Conservation (phyloP, 2,329 filamentous ascomycete genomes). For the Diaporthe velutina region DNA sequence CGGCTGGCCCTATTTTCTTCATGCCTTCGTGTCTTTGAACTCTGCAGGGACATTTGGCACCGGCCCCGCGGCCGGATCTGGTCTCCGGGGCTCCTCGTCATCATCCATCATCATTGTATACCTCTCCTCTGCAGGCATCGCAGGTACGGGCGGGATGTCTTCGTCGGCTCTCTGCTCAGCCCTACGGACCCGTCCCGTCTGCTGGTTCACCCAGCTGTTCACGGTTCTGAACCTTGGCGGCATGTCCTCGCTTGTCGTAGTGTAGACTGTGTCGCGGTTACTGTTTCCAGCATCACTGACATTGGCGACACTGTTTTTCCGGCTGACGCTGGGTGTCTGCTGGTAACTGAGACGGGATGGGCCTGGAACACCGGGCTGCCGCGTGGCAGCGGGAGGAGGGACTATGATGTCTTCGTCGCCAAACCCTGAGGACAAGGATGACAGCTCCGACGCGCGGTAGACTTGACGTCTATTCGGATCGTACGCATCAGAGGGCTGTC, state of each 20-base stretch:
- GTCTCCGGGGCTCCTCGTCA: constrained; percentile 60
- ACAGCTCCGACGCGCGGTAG: constrained; percentile 63
- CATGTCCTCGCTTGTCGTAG: constrained; percentile 65
- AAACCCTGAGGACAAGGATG: constrained; percentile 74
- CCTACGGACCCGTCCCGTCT: constrained; percentile 66
- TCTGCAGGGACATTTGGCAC: constrained; percentile 8
- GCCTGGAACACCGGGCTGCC: constrained; percentile 32
- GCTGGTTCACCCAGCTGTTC: constrained; percentile 75
- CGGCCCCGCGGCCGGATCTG: constrained; percentile 4
- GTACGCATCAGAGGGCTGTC: constrained; percentile 53
- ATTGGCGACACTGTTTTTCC: constrained; percentile 45
- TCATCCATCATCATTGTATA: constrained; percentile 65
- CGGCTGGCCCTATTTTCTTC: neutral
- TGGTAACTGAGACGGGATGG: constrained; percentile 18
- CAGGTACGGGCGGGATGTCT: constrained; percentile 56
- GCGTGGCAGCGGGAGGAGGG: constrained; percentile 48
- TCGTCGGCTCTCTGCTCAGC: constrained; percentile 55
- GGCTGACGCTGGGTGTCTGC: constrained; percentile 34
- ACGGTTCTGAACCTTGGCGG: constrained; percentile 70
- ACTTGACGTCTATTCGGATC: constrained; percentile 50
- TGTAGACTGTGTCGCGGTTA: constrained; percentile 65
- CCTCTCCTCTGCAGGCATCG: constrained; percentile 59
- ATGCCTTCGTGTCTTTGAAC: constrained; percentile 17
- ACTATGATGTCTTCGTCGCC: constrained; percentile 72
- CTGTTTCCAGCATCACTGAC: constrained; percentile 51